A percentile compares a stretch with the other conserved stretches of the same genome.
These are phyloP conservation scores for Tolypocladium ovalisporum DNA, from an alignment of 2,329 filamentous ascomycete species.

Conservation along the genomic window DNA sequence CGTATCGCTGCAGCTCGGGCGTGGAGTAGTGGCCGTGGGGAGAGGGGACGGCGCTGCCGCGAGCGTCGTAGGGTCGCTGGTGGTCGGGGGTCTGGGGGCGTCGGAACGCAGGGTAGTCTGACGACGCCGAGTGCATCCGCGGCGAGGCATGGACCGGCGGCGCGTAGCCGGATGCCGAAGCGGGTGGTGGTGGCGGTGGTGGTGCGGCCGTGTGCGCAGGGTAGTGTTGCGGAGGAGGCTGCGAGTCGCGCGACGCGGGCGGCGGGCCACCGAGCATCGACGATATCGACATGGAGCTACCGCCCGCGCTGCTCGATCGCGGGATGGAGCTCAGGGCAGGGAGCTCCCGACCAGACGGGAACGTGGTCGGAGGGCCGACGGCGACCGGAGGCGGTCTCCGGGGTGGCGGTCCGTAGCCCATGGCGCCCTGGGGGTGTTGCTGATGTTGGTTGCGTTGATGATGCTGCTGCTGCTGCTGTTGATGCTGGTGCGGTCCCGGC, in stretches of 20 bases:
- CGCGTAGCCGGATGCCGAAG: constrained; percentile 34
- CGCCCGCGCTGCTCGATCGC: constrained; percentile 31
- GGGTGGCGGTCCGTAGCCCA: constrained; percentile 32
- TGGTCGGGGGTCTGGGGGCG: constrained; percentile 67
- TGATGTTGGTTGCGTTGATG: constrained; percentile 13
- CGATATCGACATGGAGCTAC: constrained; percentile 51
- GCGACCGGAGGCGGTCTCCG: constrained; percentile 32
- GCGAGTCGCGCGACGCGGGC: constrained; percentile 29
- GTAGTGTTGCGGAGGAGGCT: constrained; percentile 29
- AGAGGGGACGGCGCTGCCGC: constrained; percentile 34
- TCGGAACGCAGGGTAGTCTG: constrained; percentile 52
- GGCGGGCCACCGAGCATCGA: constrained; percentile 46
- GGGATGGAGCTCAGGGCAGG: constrained; percentile 39
- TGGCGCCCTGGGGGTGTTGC: constrained; percentile 21
- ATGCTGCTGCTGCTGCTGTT: constrained; percentile 17
- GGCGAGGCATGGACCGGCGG: constrained; percentile 43
- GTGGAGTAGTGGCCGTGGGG: constrained; percentile 42
- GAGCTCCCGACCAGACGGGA: constrained; percentile 39
- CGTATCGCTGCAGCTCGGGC: constrained; percentile 47
- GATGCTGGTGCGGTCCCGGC: constrained; percentile 16
- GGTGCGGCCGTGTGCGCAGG: constrained; percentile 23
- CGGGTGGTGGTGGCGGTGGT: constrained; percentile 17
- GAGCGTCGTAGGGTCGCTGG: constrained; percentile 40
- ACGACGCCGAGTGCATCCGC: constrained; percentile 39
- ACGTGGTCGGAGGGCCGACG: constrained; percentile 32